phyloP scores from a whole-genome alignment of 192 early-diverging fungal genomes.

The Coemansia sp. region DNA sequence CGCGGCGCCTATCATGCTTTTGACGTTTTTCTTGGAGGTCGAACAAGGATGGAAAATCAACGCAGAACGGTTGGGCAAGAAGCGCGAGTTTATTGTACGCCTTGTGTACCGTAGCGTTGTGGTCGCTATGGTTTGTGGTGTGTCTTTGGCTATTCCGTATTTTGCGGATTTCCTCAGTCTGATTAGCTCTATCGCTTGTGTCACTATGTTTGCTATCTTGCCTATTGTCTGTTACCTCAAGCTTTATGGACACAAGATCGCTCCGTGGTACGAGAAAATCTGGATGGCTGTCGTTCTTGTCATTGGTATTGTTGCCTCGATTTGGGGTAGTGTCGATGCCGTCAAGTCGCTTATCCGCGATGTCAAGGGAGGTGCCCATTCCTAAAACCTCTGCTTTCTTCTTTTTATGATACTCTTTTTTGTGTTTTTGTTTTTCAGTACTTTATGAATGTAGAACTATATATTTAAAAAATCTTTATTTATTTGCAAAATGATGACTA shows the following conservation, averaged over 20 bases:
- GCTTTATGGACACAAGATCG: slow-evolving; percentile 63
- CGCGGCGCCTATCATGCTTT: slow-evolving; percentile 77
- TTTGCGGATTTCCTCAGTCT: slow-evolving; percentile 79
- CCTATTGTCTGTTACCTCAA: slow-evolving; percentile 74
- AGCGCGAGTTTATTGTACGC: slow-evolving; percentile 60
- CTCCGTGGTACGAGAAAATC: slow-evolving; percentile 47
- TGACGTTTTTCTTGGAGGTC: slow-evolving; percentile 68
- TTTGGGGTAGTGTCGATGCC: slow-evolving; percentile 70
- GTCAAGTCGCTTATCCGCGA: slow-evolving; percentile 64
- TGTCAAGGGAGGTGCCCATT: slow-evolving; percentile 15
- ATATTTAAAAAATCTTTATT: background rate
- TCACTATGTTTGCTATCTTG: slow-evolving; percentile 71
- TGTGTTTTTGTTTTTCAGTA: slow-evolving; percentile 6
- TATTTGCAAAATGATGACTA: background rate
- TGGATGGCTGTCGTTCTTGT: slow-evolving; percentile 61
- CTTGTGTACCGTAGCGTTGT: slow-evolving; percentile 60
- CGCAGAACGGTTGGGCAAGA: slow-evolving; percentile 40
- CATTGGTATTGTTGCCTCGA: slow-evolving; percentile 61
- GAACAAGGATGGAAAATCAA: slow-evolving; percentile 64
- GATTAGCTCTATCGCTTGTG: slow-evolving; percentile 74
- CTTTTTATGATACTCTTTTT: background rate
- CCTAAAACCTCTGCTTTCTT: too few relatives aligned
- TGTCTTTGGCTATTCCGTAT: slow-evolving; percentile 72
- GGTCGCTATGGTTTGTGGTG: slow-evolving; percentile 58
- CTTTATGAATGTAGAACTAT: background rate